phyloP scores from a whole-genome alignment of 805 yeast genomes.

The Metschnikowia vanudenii region DNA sequence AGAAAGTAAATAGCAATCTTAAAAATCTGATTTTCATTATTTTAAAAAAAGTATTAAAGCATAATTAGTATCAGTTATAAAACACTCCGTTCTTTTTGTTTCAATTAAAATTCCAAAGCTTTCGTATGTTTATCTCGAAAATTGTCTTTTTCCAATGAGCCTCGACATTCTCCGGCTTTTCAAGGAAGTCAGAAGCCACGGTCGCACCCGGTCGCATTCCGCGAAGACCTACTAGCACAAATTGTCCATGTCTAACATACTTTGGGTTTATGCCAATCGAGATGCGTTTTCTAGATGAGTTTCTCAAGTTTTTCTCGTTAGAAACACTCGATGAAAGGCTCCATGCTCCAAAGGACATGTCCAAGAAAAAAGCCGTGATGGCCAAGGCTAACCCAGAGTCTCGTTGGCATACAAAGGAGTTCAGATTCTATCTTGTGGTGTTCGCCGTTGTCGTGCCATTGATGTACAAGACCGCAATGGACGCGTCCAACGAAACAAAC shows the following conservation, averaged over 20 bases:
- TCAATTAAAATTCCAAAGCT: too few species aligned
- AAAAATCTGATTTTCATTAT: too few species aligned
- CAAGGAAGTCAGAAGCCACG: too few species aligned
- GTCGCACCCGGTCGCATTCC: background rate
- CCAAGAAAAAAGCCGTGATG: slow-evolving; percentile 31
- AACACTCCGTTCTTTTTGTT: too few species aligned
- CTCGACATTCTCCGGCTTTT: too few species aligned
- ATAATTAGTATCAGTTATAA: too few species aligned
- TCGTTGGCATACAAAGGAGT: slow-evolving; percentile 78
- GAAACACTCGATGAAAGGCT: slow-evolving; percentile 55
- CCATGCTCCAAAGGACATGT: slow-evolving; percentile 34
- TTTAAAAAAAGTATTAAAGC: too few species aligned
- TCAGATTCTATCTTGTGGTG: slow-evolving; percentile 60
- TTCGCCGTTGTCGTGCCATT: slow-evolving; percentile 74
- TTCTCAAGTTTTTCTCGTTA: slow-evolving; percentile 44
- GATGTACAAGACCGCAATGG: slow-evolving; percentile 79
- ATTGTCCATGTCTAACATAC: too few species aligned
- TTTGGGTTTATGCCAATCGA: background rate
- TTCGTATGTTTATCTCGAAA: too few species aligned
- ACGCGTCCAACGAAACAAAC: slow-evolving; percentile 71
- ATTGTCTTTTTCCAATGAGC: too few species aligned
- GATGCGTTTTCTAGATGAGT: slow-evolving; percentile 7
- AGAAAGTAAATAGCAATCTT: too few species aligned
- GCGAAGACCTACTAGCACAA: background rate
- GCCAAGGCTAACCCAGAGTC: slow-evolving; percentile 42